These are phyloP conservation scores for Diaporthe australafricana DNA, from an alignment of 2,329 filamentous ascomycete genomes.

Conservation along the genomic window DNA sequence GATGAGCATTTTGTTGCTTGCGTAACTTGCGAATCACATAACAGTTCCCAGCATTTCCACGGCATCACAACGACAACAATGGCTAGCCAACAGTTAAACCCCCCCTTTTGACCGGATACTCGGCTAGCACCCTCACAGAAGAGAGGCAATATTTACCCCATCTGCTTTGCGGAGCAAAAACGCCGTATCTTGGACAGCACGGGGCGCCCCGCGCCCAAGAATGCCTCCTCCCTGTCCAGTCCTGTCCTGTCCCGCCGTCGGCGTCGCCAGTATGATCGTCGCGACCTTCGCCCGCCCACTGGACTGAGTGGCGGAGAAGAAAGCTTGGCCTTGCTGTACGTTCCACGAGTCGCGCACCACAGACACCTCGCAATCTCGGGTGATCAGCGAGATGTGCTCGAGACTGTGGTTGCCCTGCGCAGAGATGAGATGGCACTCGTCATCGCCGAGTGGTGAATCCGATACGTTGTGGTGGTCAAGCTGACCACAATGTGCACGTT, in stretches of 20 bases:
- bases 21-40: conserved; percentile 17
- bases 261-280: conserved; percentile 19
- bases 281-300: neutral
- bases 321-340: neutral
- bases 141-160: conserved; percentile 4
- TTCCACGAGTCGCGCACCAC: neutral
- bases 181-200: neutral
- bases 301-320: neutral
- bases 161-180: neutral
- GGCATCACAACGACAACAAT: neutral
- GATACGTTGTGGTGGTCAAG: neutral
- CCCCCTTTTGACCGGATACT: neutral
- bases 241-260: conserved; percentile 7
- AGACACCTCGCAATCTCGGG: neutral
- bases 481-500: neutral
- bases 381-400: neutral
- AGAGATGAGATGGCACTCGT: neutral
- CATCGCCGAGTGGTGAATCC: neutral
- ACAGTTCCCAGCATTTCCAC: neutral
- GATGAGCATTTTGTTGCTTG: conserved; percentile 21
- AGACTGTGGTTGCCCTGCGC: neutral
- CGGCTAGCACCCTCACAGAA: neutral
- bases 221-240: neutral
- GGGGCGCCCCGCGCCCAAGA: neutral
- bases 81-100: neutral